Base-by-base conservation (phyloP, 768 basidiomycete genomes). In the Galerina marginata region DNA sequence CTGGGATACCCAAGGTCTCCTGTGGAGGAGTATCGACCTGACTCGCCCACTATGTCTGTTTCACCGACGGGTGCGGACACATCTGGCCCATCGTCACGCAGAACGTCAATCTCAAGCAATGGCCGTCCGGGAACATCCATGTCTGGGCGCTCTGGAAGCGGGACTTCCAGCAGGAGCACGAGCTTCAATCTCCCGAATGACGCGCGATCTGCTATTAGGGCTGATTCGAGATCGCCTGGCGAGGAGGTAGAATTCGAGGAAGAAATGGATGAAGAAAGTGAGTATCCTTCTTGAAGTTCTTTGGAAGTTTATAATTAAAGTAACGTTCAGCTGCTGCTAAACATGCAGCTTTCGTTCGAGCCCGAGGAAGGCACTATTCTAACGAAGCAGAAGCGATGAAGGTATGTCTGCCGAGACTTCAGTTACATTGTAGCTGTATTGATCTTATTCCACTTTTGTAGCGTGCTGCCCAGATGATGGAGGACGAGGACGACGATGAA, bases 311-410 rank as follows among this genome's bases (percentile, higher is more conserved):
- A 52, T 56, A n/a, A 37, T 39, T 37, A 45, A 50, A 26, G 45
- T 9, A 37, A 43, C 6, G 4, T 52, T 12, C 61, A 95, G 93
- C 92, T 60, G 88, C 87, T 48, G 88, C 84, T 39, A 93, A 92
- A 75, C 93, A 92, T 67, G 91, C 88, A 12, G 93, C 81, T 23
- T 95, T 95, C 67, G 80, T 93, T 36, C 84, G 85, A 64, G 92
- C 92, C 23, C 83, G 93, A 23, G 91, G 90, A 55, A 81, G 91
- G 56, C 93, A 95, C 69, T 95, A 95, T 67, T 93, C 92, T 5
- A 94, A 95, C 52, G 93, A 95, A 71, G 93, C 91, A 1, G 91
- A 94, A 71, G 93, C 92, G 15, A 94, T 95, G 93, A 94, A 94
- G 86, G 92, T 90, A 74, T 47, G 73, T 49, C 50, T n/a, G 46